phyloP scores from a whole-genome alignment of 768 basidiomycete species.

The Rossbeevera mucosa region DNA sequence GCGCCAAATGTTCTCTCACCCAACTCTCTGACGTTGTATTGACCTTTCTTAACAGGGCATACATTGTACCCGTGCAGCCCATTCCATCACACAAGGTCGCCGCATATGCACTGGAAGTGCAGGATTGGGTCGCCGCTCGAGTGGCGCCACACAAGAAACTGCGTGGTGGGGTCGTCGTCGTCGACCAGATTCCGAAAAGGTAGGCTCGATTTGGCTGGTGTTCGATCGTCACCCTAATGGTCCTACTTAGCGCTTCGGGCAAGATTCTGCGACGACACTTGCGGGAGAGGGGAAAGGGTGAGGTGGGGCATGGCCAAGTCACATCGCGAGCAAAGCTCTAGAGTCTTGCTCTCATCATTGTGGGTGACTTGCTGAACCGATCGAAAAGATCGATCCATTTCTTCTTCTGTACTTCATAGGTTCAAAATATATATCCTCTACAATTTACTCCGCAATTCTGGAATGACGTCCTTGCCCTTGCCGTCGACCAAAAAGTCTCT shows the following conservation, averaged over 20 bases:
- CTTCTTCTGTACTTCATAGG: neutral
- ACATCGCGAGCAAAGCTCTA: slow-evolving; percentile 16
- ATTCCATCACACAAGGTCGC: slow-evolving; percentile 16
- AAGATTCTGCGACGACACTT: slow-evolving; percentile 83
- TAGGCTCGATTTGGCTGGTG: neutral
- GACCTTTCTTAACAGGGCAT: slow-evolving; percentile 26
- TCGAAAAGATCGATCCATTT: neutral
- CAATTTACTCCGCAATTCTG: slow-evolving; percentile 39
- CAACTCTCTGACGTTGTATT: neutral
- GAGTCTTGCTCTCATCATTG: neutral
- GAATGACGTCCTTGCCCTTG: slow-evolving; percentile 61
- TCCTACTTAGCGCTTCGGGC: slow-evolving; percentile 54
- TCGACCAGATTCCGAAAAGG: slow-evolving; percentile 43
- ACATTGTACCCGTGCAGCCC: slow-evolving; percentile 38
- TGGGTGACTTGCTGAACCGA: neutral
- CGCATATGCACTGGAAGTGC: slow-evolving; percentile 46
- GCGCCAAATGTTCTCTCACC: neutral
- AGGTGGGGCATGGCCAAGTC: slow-evolving; percentile 33
- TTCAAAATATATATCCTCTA: slow-evolving; percentile 1
- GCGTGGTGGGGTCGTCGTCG: slow-evolving; percentile 65
- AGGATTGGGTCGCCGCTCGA: slow-evolving; percentile 60
- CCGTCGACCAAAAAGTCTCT: slow-evolving; percentile 64
- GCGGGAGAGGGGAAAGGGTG: slow-evolving; percentile 60
- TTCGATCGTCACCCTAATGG: neutral
- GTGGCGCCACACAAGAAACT: slow-evolving; percentile 75